Conservation (phyloP, 192 early-diverging fungal species). For the Backusella australiensis region DNA sequence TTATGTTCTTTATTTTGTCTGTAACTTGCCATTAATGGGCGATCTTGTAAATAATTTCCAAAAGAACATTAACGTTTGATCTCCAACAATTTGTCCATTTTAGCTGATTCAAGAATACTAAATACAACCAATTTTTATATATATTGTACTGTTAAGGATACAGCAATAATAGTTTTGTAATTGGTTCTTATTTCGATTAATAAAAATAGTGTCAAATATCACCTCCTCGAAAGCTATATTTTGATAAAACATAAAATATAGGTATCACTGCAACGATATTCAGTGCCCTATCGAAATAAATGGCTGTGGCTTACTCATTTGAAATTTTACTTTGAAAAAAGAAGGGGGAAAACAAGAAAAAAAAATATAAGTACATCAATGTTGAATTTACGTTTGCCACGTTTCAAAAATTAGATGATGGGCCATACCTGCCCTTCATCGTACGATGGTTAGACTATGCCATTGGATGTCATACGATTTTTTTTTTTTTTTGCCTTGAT, state of each 20-base stretch:
- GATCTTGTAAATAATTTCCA: too few species aligned
- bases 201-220: neutral
- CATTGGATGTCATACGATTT: neutral
- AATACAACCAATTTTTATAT: neutral
- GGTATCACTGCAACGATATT: too few species aligned
- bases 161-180: neutral
- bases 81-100: neutral
- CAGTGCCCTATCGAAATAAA: neutral
- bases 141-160: too few species aligned
- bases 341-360: neutral
- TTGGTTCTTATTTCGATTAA: neutral
- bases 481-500: neutral
- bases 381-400: neutral
- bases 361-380: neutral
- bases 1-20: too few species aligned
- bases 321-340: neutral
- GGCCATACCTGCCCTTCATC: neutral
- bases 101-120: neutral
- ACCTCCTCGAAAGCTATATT: too few species aligned
- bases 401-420: neutral
- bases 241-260: too few species aligned
- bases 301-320: neutral
- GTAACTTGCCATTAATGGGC: too few species aligned
- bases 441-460: neutral
- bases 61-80: neutral